Base-by-base conservation (phyloP, 139 green algal genomes). In the Haematococcus lacustris region DNA sequence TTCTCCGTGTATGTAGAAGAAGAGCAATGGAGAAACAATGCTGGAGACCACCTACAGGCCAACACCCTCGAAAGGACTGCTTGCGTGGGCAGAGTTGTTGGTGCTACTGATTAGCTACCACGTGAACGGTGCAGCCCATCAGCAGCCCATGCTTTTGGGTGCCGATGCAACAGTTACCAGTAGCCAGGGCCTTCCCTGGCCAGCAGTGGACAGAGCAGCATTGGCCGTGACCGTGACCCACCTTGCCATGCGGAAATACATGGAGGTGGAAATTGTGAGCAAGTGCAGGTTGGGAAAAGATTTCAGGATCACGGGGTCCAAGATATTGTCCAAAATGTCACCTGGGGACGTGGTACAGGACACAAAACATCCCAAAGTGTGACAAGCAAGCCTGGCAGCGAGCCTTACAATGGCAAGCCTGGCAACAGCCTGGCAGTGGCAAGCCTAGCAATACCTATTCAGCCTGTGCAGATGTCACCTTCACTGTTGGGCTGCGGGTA, bases 221-320 rank as follows among this genome's bases (percentile, higher is more conserved):
- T 3, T 28, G 3, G 60, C 3, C 39, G 25, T 41, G 25, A 4
- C 28, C 21, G 3, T 9, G 7, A 26, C 66, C 4, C 66, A 71
- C 66, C 66, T 59, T 34, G 39, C 13, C 30, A 71, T 40, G 2
- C 66, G 66, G 37, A 25, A 71, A 40, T 39, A 71, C 66, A 71
- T 53, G 5, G 66, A 53, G 21, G 66, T 71, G 25, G 66, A 34
- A 13, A 71, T 7, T 39, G 39, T 35, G 26, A 71, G 41, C 40
- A 71, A 5, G 2, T 61, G 34, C 39, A 71, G 40, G 30, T 61
- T 71, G 39, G 66, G 26, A 40, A 71, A 71, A 28, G 40, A 35
- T 38, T 70, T 66, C 23, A 66, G 38, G 17, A 51, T 28, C 2
- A 6, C 7, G 3, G 37, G 38, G 63, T 51, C 63, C 25, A 26